Percentiles rank a stretch among this genome's conserved stretches.
Evolutionary conservation across 148 eudicot species (phyloP).

Genomic region (Silene uniflora): DNA sequence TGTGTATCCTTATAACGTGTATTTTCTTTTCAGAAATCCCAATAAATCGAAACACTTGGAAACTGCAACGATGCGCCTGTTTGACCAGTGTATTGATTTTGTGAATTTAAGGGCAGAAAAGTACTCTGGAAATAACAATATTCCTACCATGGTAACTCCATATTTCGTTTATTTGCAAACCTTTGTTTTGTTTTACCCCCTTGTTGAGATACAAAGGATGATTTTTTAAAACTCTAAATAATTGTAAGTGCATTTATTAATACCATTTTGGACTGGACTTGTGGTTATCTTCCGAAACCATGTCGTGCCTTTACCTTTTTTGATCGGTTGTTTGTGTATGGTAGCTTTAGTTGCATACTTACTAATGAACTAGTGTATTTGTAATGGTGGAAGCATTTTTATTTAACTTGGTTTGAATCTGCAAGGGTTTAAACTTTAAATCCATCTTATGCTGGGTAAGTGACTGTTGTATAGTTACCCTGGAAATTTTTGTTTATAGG

Average conservation of each 20-base stretch:
- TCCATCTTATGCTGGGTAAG: not conserved
- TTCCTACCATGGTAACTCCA: constrained; percentile 81
- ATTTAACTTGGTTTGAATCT: not conserved
- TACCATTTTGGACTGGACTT: not conserved
- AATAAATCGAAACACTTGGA: constrained; percentile 98
- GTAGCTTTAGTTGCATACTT: not conserved
- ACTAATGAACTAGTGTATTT: not conserved
- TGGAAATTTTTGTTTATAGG: not conserved
- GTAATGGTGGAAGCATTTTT: not conserved
- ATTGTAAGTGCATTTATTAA: not conserved
- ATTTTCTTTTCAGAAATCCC: constrained; percentile 67
- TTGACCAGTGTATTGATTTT: constrained; percentile 79
- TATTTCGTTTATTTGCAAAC: not conserved
- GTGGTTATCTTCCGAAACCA: constrained; percentile 2
- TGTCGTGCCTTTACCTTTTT: not conserved
- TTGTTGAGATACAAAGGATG: not conserved
- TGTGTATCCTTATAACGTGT: not conserved
- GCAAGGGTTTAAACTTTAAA: not conserved
- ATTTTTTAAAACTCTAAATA: not conserved
- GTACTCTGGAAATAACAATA: constrained; percentile 83
- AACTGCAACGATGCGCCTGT: constrained; percentile 93
- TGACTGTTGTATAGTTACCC: not conserved
- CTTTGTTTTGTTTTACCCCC: not conserved
- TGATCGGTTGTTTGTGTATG: not conserved
- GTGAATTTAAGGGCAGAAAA: constrained; percentile 92